phyloP scores from a whole-genome alignment of 2,329 filamentous ascomycete genomes.

The Ilyonectria mors-panacis region DNA sequence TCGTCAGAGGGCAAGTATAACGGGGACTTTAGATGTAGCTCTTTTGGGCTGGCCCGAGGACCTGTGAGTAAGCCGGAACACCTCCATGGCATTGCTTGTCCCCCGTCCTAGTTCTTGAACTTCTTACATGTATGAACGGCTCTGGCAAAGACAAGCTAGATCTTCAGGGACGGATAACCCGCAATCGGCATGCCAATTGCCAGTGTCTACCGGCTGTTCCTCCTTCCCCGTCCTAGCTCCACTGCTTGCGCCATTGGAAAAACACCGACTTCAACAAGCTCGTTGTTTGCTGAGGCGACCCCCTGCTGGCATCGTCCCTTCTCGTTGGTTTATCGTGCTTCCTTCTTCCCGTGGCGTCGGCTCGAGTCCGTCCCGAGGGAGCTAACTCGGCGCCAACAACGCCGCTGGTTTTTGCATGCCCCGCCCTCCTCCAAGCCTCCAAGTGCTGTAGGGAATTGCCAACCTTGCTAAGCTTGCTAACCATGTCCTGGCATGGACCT shows the following conservation, averaged over 20 bases:
- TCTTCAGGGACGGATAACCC: constrained; percentile 46
- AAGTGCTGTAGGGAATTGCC: constrained; percentile 29
- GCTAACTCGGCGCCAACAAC: constrained; percentile 41
- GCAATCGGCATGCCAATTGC: constrained; percentile 41
- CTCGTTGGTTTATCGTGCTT: constrained; percentile 38
- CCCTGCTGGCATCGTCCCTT: constrained; percentile 20
- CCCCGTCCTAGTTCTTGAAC: neutral
- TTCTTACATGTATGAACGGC: constrained; percentile 23
- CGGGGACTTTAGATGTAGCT: neutral
- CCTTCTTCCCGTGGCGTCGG: constrained; percentile 45
- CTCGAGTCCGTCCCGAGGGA: constrained; percentile 43
- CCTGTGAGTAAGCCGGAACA: neutral
- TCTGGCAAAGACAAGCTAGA: constrained; percentile 34
- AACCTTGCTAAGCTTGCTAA: constrained; percentile 26
- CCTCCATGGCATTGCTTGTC: neutral
- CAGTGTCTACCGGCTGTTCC: constrained; percentile 37
- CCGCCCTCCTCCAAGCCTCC: constrained; percentile 28
- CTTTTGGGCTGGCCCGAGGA: neutral
- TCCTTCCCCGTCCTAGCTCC: constrained; percentile 29
- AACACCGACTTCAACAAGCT: constrained; percentile 26
- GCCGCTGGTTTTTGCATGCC: constrained; percentile 37
- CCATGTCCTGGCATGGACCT: constrained; percentile 35
- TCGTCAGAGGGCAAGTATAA: neutral
- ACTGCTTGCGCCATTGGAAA: constrained; percentile 12
- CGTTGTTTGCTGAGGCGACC: constrained; percentile 30